Conservation (phyloP, 2,329 filamentous ascomycete genomes). For the Claviceps sp. region DNA sequence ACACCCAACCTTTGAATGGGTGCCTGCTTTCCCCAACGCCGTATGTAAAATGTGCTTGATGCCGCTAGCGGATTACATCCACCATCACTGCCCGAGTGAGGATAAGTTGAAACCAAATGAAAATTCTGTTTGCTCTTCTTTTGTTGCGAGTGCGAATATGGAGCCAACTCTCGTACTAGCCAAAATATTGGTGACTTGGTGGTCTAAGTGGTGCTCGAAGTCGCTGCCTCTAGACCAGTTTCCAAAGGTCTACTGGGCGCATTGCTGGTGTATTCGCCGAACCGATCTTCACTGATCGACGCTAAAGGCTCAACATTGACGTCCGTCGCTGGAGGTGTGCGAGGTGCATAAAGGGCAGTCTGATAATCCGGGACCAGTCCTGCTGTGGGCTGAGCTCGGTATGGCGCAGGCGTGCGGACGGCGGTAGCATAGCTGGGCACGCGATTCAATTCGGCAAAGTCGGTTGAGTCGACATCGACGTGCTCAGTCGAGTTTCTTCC, state of each 20-base stretch:
- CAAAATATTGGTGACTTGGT: background rate
- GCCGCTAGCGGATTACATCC: background rate
- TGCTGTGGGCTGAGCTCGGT: constrained; percentile 34
- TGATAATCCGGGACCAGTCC: constrained; percentile 52
- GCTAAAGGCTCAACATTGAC: constrained; percentile 15
- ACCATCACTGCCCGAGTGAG: background rate
- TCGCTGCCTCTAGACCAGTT: background rate
- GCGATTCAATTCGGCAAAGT: constrained; percentile 53
- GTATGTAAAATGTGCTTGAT: background rate
- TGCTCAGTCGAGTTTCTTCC: constrained; percentile 44
- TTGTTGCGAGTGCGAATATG: background rate
- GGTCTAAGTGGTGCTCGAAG: background rate
- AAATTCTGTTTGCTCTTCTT: background rate
- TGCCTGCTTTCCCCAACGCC: background rate
- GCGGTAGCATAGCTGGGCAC: constrained; percentile 70
- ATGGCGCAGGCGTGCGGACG: constrained; percentile 48
- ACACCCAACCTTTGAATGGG: background rate
- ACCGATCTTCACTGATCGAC: constrained; percentile 20
- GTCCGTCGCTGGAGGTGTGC: constrained; percentile 29
- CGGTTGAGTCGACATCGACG: constrained; percentile 41
- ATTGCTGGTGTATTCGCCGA: constrained; percentile 10
- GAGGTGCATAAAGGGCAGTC: constrained; percentile 42
- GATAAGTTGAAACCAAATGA: background rate
- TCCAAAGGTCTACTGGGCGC: background rate
- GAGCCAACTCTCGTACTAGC: background rate